Base-by-base conservation (phyloP, 495 filamentous ascomycete genomes). In the Aspergillus cristatus region DNA sequence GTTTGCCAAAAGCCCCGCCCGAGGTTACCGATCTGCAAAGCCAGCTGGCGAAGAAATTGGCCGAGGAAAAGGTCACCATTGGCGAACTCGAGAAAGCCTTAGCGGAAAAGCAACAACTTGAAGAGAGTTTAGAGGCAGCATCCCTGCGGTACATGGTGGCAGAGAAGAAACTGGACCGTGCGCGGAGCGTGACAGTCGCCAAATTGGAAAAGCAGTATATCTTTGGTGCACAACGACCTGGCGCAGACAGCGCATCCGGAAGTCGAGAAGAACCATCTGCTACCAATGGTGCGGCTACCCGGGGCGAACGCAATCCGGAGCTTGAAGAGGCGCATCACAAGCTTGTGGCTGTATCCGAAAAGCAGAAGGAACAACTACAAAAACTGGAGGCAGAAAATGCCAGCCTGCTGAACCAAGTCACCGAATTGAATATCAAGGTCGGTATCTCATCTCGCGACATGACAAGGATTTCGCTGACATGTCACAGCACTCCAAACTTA, bases 121-220 rank as follows among this genome's bases (percentile, higher is more conserved):
- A 82, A 32, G 83, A 87, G 34, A 81, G 86, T 35, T 67, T 95
- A 8, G 86, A 94, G 43, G 76, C 71, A 36, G 90, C 91, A 3
- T 90, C 86, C 3, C 65, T 90, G 26, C 80, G 91, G 37, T 95
- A 93, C 47, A 84, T 96, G 74, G 81, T 88, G 41, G 91, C 91
- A 3, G 91, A 97, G 53, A 90, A 90, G 63, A 86, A 84, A 56
- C 70, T 96, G 12, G 91, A 98, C 55, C 78, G 91, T 24, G 77
- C 79, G 6, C 84, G 81, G 54, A 96, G 90, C 51, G 62, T 81
- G 34, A 84, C 89, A 32, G 85, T 94, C n/a, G 81, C 84, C 38
- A 96, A 94, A 52, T 63, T 97, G 38, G 93, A 97, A 54, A 84
- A 82, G 46, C 86, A 95, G 59, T 86, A 86, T 14, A 76, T 90